Conservation (phyloP, 1,284 basidiomycete genomes). For the Meira nashicola region DNA sequence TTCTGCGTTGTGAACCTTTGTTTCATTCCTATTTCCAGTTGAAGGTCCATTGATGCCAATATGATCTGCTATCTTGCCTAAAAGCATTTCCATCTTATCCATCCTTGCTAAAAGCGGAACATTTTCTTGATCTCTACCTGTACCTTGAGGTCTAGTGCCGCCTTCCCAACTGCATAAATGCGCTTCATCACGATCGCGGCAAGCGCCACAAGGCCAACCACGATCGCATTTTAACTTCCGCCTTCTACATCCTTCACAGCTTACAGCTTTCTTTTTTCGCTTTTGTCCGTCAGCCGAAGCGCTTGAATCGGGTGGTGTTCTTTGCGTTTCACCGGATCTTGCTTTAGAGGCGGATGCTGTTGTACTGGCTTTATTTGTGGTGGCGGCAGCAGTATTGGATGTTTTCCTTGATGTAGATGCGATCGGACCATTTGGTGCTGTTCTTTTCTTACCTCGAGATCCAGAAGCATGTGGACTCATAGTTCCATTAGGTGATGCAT, state of each 20-base stretch:
- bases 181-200: conserved; percentile 31
- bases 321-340: no score
- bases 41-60: conserved; percentile 17
- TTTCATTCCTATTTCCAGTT: no score
- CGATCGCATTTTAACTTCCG: conserved; percentile 45
- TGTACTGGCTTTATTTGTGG: no score
- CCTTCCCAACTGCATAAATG: conserved; percentile 44
- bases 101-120: conserved; percentile 16
- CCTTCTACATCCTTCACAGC: conserved; percentile 41
- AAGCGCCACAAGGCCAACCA: conserved; percentile 36
- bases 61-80: conserved; percentile 28
- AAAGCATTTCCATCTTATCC: conserved; percentile 32
- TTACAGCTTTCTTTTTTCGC: conserved; percentile 42
- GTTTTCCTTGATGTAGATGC: no score
- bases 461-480: no score
- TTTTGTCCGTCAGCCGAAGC: conserved; percentile 13
- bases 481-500: no score
- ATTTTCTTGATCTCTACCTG: conserved; percentile 29
- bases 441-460: no score
- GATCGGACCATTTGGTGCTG: no score
- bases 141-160: conserved; percentile 35
- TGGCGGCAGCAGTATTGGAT: no score
- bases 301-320: not conserved
- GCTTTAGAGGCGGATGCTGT: no score
- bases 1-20: no score